phyloP scores from a whole-genome alignment of 495 filamentous ascomycete species.

The Podospora anserina region DNA sequence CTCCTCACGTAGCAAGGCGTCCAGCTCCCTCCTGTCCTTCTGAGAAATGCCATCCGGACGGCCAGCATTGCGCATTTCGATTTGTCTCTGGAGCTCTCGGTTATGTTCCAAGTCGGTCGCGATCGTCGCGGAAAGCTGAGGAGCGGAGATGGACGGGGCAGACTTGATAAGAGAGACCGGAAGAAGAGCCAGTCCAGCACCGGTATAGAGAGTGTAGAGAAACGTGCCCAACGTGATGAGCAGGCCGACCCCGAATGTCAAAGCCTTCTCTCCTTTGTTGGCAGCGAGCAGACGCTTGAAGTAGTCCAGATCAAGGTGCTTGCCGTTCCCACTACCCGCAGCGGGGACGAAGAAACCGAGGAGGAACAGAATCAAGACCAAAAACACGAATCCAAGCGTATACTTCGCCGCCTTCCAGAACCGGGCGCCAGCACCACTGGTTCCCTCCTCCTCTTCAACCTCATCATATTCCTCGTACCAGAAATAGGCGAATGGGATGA shows the following conservation, averaged over 20 bases:
- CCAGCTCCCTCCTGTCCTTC: conserved; percentile 85
- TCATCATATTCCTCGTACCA: conserved; percentile 97
- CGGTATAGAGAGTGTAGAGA: conserved; percentile 85
- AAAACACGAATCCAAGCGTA: conserved; percentile 74
- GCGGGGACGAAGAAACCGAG: conserved; percentile 91
- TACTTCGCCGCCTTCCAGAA: conserved; percentile 87
- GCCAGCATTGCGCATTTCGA: conserved; percentile 81
- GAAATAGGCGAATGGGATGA: conserved; percentile 96
- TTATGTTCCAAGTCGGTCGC: conserved; percentile 77
- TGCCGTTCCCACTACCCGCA: conserved; percentile 57
- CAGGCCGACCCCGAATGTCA: conserved; percentile 83
- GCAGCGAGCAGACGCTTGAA: conserved; percentile 80
- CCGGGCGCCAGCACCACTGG: conserved; percentile 62
- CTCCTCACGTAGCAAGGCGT: conserved; percentile 82
- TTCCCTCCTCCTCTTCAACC: conserved; percentile 71
- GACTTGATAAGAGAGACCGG: conserved; percentile 89
- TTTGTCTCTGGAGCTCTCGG: conserved; percentile 82
- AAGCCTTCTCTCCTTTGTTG: conserved; percentile 87
- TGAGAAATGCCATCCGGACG: conserved; percentile 68
- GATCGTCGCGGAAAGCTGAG: conserved; percentile 70
- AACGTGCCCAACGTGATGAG: conserved; percentile 80
- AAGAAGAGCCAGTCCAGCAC: conserved; percentile 80
- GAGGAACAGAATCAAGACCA: conserved; percentile 80
- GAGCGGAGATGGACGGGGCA: conserved; percentile 74
- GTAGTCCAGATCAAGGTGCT: conserved; percentile 75